phyloP scores from a whole-genome alignment of 495 filamentous ascomycete genomes.

The Lophiotrema nucula region DNA sequence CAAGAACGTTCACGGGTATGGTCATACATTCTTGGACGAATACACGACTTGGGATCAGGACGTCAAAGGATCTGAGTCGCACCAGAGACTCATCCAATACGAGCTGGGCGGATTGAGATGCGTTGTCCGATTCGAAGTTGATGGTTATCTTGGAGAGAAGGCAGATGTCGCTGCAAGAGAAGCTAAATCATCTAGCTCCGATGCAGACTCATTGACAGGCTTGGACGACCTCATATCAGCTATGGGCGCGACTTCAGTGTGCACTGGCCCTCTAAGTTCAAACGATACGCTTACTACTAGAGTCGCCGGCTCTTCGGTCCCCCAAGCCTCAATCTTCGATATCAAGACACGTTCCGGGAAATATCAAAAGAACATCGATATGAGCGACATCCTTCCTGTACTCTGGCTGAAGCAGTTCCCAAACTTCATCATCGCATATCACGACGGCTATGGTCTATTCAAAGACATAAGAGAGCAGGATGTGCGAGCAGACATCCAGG shows the following conservation, averaged over 20 bases:
- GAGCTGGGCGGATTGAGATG: constrained; percentile 54
- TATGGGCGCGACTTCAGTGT: background rate
- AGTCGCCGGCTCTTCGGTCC: constrained; percentile 31
- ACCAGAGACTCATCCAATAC: constrained; percentile 63
- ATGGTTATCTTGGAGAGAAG: constrained; percentile 53
- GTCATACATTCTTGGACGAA: constrained; percentile 62
- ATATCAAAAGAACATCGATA: constrained; percentile 39
- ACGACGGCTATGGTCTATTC: constrained; percentile 55
- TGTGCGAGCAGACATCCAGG: constrained; percentile 45
- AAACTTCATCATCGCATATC: constrained; percentile 61
- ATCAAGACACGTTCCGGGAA: constrained; percentile 60
- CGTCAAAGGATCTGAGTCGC: constrained; percentile 54
- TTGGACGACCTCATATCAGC: background rate
- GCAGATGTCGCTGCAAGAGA: background rate
- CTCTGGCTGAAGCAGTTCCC: constrained; percentile 64
- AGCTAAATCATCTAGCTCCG: no score
- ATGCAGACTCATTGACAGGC: background rate
- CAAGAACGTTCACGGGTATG: constrained; percentile 55
- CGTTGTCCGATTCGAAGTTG: constrained; percentile 60
- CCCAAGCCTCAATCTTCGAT: constrained; percentile 60
- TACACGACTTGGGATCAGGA: constrained; percentile 60
- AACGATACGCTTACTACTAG: constrained; percentile 16
- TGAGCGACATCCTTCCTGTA: constrained; percentile 52
- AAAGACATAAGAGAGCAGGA: constrained; percentile 50
- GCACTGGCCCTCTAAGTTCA: background rate